These are phyloP conservation scores for Ecytonucleospora hepatopenaei DNA, from an alignment of 371 early-diverging fungal genomes.

Conservation along the genomic window DNA sequence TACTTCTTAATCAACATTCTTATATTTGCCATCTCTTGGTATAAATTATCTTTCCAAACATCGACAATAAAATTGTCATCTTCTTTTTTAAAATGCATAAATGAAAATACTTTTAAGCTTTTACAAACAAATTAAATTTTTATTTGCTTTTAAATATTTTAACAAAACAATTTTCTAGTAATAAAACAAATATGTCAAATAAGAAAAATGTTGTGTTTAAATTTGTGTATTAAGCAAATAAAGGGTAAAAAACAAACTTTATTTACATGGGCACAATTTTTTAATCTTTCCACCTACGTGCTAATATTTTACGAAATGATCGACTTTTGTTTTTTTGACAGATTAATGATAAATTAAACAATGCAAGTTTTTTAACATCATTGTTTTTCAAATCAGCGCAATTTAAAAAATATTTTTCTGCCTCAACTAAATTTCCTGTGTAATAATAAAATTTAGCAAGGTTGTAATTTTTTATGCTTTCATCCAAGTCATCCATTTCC, in stretches of 20 bases:
- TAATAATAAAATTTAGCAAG: conserved; percentile 53
- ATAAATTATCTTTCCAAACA: conserved; percentile 90
- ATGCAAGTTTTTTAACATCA: conserved; percentile 33
- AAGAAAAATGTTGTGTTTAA: too few relatives aligned
- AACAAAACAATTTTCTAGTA: too few relatives aligned
- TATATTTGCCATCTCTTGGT: conserved; percentile 76
- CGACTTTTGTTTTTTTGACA: conserved; percentile 37
- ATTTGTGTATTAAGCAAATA: too few relatives aligned
- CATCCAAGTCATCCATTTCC: background rate
- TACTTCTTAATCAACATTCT: conserved; percentile 76
- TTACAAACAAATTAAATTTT: background rate
- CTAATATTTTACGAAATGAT: conserved; percentile 5
- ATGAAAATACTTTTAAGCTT: conserved; percentile 1
- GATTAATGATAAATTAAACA: conserved; percentile 42
- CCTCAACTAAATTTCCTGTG: conserved; percentile 46
- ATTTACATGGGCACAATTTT: background rate
- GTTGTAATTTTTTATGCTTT: conserved; percentile 42
- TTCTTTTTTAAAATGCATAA: background rate
- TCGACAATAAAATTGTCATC: conserved; percentile 54
- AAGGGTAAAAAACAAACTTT: too few relatives aligned
- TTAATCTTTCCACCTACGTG: background rate
- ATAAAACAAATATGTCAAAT: too few relatives aligned
- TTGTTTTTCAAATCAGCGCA: conserved; percentile 7
- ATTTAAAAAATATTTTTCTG: conserved; percentile 49
- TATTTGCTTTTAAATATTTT: too few relatives aligned